These are phyloP conservation scores for Edaphochlamys debaryana DNA, from an alignment of 139 green algal genomes.

Conservation along the genomic window DNA sequence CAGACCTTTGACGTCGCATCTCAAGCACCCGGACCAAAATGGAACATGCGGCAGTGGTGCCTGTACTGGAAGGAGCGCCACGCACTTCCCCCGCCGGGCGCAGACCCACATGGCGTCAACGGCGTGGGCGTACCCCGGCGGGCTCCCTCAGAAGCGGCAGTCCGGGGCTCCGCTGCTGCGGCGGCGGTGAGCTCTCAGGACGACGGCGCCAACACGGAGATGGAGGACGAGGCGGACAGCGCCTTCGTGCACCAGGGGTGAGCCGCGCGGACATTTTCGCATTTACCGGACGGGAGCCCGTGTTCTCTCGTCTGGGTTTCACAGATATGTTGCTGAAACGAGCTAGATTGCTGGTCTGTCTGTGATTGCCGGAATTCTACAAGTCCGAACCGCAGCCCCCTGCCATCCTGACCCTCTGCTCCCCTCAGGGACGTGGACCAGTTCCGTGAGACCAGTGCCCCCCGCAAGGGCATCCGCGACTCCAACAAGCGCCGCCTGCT, in stretches of 20 bases:
- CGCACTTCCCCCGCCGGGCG: too few relatives aligned
- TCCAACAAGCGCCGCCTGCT: slow-evolving; percentile 50
- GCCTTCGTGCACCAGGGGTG: slow-evolving; percentile 57
- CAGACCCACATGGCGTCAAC: background rate
- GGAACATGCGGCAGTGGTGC: slow-evolving; percentile 48
- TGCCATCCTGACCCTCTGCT: too few relatives aligned
- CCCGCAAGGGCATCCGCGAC: slow-evolving; percentile 51
- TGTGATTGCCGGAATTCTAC: too few relatives aligned
- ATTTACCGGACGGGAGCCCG: too few relatives aligned
- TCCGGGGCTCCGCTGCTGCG: background rate
- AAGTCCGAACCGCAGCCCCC: too few relatives aligned
- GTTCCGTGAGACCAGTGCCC: slow-evolving; percentile 42
- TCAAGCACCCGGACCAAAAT: slow-evolving; percentile 41
- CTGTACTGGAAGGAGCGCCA: slow-evolving; percentile 48
- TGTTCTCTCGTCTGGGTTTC: background rate
- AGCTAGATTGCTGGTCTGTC: too few relatives aligned
- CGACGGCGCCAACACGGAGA: slow-evolving; percentile 27
- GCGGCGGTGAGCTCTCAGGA: background rate
- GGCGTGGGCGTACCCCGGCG: background rate
- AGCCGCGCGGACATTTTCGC: background rate
- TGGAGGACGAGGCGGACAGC: slow-evolving; percentile 58
- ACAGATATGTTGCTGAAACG: too few relatives aligned
- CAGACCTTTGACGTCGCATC: slow-evolving; percentile 44
- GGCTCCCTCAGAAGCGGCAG: background rate
- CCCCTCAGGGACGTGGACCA: slow-evolving; percentile 54